Evolutionary conservation across 2,329 filamentous ascomycete species (phyloP), one percentile per base, ranked within the genome.

Genomic region (Drechmeria coniospora): DNA sequence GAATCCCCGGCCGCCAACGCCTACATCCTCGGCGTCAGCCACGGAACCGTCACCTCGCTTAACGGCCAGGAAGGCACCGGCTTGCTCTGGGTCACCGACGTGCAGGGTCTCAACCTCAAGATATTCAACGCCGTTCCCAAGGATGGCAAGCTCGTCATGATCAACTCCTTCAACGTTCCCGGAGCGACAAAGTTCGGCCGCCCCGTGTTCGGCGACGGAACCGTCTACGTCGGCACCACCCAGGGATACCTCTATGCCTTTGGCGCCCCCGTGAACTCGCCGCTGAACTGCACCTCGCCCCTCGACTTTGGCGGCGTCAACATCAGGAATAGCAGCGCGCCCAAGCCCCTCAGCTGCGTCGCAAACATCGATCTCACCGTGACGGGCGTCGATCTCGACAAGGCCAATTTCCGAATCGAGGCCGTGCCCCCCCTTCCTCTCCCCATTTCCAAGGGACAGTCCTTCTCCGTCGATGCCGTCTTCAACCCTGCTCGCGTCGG

Each of bases 161-260:
- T 71, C 35, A 59, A 61, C 18, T 54, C 54, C 1, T 68, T 70
- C 36, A 60, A 59, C 15, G 53, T 70, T 9, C 51, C 57, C 0
- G 63, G 61, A 1, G 56, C 62, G 4, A 63, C 56, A 25, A 73
- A 73, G 45, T 73, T 73, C 35, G 62, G 60, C 3, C 56, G 67
- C 2, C 63, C 68, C 2, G 64, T 68, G 3, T 72, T 73, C 31
- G 68, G 68, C 6, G 56, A 73, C 31, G 65, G 63, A 1, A 56
- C 60, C 31, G 57, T 61, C 3, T 73, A 71, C 33, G 43, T 71
- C n/a, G 63, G 62, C 8, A 65, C 60, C 1, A 61, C 49, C 3
- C 45, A 50, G 15, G 68, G 68, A 4, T 59, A 49, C 30, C 41
- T 73, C 13, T 69, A 70, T 17, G 66, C 55, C 2, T 70, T 68